phyloP scores from a whole-genome alignment of 768 basidiomycete genomes.

The Phlebiopsis gigantea region DNA sequence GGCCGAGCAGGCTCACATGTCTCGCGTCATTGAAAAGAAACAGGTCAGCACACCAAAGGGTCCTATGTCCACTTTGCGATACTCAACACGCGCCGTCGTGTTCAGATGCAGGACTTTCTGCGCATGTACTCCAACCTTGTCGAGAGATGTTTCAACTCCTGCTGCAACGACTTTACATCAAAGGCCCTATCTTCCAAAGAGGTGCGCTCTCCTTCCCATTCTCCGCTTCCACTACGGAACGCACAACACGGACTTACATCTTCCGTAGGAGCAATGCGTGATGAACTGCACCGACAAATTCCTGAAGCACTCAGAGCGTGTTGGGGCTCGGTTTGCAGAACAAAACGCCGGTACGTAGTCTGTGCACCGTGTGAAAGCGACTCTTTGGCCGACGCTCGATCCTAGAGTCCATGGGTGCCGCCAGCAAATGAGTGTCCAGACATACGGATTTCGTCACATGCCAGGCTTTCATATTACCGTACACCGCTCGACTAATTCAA shows the following conservation, averaged over 20 bases:
- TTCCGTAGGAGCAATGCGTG: conserved; percentile 77
- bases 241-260: not conserved
- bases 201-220: conserved; percentile 35
- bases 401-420: conserved; percentile 37
- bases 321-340: conserved; percentile 89
- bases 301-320: conserved; percentile 91
- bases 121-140: conserved; percentile 91
- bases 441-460: not conserved
- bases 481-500: conserved; percentile 1
- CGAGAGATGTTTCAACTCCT: conserved; percentile 93
- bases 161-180: conserved; percentile 95
- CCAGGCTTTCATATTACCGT: not conserved
- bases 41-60: conserved; percentile 51
- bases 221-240: conserved; percentile 2
- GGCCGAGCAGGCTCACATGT: conserved; percentile 96
- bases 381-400: conserved; percentile 1
- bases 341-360: conserved; percentile 77
- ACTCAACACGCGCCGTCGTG: conserved; percentile 4
- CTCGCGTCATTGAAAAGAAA: conserved; percentile 90
- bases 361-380: conserved; percentile 1
- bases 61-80: not conserved
- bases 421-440: not conserved
- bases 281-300: conserved; percentile 97
- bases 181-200: conserved; percentile 92
- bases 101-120: conserved; percentile 98